phyloP scores from a whole-genome alignment of 2,329 filamentous ascomycete genomes.

The Aspergillus sergii region DNA sequence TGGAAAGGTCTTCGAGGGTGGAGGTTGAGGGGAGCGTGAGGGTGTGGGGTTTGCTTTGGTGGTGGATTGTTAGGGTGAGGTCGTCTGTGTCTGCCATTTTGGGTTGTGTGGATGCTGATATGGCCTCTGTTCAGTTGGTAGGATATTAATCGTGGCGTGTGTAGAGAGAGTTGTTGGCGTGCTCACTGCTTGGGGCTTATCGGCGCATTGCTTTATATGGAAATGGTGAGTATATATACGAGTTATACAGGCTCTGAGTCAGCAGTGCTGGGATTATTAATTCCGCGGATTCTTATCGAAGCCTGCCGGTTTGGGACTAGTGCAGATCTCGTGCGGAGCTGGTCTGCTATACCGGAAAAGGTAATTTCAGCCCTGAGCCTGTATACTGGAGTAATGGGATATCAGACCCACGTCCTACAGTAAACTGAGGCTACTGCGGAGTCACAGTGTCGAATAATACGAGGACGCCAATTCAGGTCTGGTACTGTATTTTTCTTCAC shows the following conservation, averaged over 20 bases:
- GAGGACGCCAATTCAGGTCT: too few relatives aligned
- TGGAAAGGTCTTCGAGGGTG: conserved; percentile 52
- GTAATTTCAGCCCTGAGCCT: conserved; percentile 8
- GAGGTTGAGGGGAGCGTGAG: conserved; percentile 53
- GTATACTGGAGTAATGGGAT: too few relatives aligned
- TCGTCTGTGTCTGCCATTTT: background rate
- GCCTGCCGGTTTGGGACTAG: background rate
- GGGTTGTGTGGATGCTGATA: background rate
- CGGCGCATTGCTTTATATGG: background rate
- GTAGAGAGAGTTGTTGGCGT: background rate
- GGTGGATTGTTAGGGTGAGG: conserved; percentile 53
- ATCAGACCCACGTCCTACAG: too few relatives aligned
- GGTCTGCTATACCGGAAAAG: background rate
- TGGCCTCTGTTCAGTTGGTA: background rate
- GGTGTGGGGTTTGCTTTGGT: conserved; percentile 56
- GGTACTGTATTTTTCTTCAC: too few relatives aligned
- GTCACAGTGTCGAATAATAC: too few relatives aligned
- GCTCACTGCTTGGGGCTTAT: background rate
- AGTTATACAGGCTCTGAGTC: background rate
- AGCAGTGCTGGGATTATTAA: conserved; percentile 3
- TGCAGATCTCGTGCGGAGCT: background rate
- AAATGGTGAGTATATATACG: background rate
- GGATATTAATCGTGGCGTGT: background rate
- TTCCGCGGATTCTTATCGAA: conserved; percentile 3
- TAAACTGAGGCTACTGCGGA: too few relatives aligned